A percentile compares a stretch with the other conserved stretches of the same genome.
Conservation (phyloP, 148 eudicot species). For the Pouteria glomerata region DNA sequence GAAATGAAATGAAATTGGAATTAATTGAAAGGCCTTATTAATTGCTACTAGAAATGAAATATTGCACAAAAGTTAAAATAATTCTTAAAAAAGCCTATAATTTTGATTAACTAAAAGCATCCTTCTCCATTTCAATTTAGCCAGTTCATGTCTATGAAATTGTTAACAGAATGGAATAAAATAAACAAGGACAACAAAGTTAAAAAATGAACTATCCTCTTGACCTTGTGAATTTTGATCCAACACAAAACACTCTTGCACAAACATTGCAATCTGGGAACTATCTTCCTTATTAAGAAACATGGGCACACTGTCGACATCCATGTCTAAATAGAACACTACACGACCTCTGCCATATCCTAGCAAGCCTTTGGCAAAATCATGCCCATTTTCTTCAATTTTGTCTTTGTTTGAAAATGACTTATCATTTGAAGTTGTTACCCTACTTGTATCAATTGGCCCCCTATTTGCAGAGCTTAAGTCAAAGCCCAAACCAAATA, state of each 20-base stretch:
- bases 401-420: conserved; percentile 28
- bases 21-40: no score
- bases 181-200: neutral
- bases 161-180: no score
- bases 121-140: neutral
- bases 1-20: no score
- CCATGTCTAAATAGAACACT: conserved; percentile 77
- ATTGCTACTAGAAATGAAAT: no score
- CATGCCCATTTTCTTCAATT: conserved; percentile 44
- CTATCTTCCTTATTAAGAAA: conserved; percentile 89
- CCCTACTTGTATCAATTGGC: conserved; percentile 21
- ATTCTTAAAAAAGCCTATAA: neutral
- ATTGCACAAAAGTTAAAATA: no score
- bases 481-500: conserved; percentile 78
- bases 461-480: conserved; percentile 44
- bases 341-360: conserved; percentile 88
- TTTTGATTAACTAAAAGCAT: neutral
- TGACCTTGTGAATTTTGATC: conserved; percentile 90
- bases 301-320: conserved; percentile 77
- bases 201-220: neutral
- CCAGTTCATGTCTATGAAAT: neutral
- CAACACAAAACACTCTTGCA: conserved; percentile 84
- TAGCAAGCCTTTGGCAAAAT: conserved; percentile 70
- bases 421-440: conserved; percentile 30
- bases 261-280: conserved; percentile 86